Conservation (phyloP, 305 asterid species). For the Fraxinus albicans region DNA sequence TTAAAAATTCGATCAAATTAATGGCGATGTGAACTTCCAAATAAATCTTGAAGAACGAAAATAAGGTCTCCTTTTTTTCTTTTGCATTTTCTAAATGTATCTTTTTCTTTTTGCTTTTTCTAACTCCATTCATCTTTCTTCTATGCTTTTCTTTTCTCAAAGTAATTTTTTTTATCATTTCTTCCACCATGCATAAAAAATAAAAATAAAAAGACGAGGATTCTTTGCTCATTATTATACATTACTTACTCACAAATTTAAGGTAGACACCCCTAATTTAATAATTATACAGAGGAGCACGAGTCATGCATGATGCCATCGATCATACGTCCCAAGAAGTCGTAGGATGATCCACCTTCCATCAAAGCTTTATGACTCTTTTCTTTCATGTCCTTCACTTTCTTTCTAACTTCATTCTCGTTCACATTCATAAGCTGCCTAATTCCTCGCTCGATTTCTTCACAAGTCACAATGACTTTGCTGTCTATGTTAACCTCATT, state of each 20-base stretch:
- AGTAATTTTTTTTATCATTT: too few species aligned
- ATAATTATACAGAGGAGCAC: neutral
- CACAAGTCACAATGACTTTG: slow-evolving; percentile 29
- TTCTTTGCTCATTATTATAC: neutral
- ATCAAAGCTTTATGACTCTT: slow-evolving; percentile 32
- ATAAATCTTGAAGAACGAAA: too few species aligned
- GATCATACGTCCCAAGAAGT: slow-evolving; percentile 1
- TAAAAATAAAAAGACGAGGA: neutral
- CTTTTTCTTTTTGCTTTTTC: too few species aligned
- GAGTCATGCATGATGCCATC: neutral
- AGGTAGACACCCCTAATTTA: neutral
- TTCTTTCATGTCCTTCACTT: slow-evolving; percentile 41
- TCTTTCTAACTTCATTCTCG: slow-evolving; percentile 26
- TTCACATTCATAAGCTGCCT: slow-evolving; percentile 31
- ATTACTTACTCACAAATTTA: neutral
- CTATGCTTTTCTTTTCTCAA: too few species aligned
- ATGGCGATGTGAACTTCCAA: too few species aligned
- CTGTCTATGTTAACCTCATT: neutral
- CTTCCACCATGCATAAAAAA: neutral
- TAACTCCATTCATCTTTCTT: too few species aligned
- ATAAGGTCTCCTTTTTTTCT: too few species aligned
- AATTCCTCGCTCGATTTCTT: slow-evolving; percentile 38
- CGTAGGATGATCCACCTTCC: slow-evolving; percentile 47
- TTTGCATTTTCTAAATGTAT: too few species aligned
- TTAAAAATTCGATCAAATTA: too few species aligned